Evolutionary conservation across 129 eudicot species (phyloP).

Genomic region (Erigeron canadensis): DNA sequence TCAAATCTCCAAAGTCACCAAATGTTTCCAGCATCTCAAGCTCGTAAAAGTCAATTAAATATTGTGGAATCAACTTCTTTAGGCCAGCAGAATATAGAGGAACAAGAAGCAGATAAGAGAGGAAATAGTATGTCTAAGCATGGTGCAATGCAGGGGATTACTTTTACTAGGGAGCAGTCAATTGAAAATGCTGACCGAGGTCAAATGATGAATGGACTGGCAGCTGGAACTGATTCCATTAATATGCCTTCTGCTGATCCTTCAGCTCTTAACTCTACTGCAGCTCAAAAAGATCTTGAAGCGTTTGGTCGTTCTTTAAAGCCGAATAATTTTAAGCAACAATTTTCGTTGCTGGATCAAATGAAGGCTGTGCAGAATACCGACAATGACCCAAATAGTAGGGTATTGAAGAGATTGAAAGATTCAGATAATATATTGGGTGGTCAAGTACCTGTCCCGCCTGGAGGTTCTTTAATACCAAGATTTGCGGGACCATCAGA

Average conservation of each 20-base stretch:
- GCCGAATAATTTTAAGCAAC: conserved; percentile 52
- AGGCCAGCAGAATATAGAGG: conserved; percentile 37
- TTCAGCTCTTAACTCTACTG: conserved; percentile 52
- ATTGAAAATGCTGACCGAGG: conserved; percentile 34
- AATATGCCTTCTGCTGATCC: conserved; percentile 31
- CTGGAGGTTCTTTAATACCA: conserved; percentile 47
- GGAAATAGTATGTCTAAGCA: conserved; percentile 35
- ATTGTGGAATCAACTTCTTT: conserved; percentile 49
- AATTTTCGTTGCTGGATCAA: conserved; percentile 63
- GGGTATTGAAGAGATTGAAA: conserved; percentile 54
- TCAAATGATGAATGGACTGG: conserved; percentile 38
- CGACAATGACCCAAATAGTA: conserved; percentile 56
- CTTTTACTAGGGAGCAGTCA: conserved; percentile 35
- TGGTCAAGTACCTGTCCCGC: conserved; percentile 28
- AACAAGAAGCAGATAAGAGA: conserved; percentile 36
- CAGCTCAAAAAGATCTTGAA: conserved; percentile 66
- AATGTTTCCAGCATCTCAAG: conserved; percentile 42
- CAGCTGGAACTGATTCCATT: conserved; percentile 41
- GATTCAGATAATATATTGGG: conserved; percentile 38
- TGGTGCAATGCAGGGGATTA: conserved; percentile 28
- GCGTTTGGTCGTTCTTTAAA: conserved; percentile 83
- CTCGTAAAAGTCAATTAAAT: conserved; percentile 38
- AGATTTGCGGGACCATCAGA: conserved; percentile 36
- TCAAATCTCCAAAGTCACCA: conserved; percentile 51
- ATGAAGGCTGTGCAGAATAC: conserved; percentile 46